A percentile compares a stretch with the other conserved stretches of the same genome.
Evolutionary conservation across 2,329 filamentous ascomycete genomes (phyloP).

Genomic region (Pleoardoris graminearum): DNA sequence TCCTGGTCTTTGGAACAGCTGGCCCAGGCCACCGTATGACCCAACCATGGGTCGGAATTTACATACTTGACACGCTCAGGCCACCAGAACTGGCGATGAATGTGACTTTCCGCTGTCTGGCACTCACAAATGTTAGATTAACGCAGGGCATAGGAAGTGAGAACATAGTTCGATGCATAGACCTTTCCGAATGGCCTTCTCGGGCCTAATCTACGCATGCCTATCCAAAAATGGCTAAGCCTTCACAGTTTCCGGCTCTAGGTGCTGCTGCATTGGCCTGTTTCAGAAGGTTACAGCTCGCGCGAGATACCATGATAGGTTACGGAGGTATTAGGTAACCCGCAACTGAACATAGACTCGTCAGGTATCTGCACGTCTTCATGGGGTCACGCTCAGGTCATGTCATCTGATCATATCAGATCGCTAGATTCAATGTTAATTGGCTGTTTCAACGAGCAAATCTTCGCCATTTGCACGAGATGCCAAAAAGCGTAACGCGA

Average conservation of each 20-base stretch:
- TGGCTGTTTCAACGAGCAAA: not conserved
- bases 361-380: not conserved
- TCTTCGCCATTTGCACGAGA: not conserved
- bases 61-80: not conserved
- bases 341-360: not conserved
- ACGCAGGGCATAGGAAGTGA: not conserved
- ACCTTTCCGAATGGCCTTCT: not conserved
- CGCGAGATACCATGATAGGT: not conserved
- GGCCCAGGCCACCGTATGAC: not conserved
- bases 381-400: not conserved
- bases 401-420: not conserved
- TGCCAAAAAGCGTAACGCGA: not conserved
- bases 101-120: not conserved
- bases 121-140: not conserved
- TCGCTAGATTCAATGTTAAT: not conserved
- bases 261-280: not conserved
- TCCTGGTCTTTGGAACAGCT: not conserved
- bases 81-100: not conserved
- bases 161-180: not conserved
- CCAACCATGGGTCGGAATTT: not conserved
- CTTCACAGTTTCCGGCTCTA: not conserved
- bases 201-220: not conserved
- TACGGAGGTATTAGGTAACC: not conserved
- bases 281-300: slow-evolving; percentile 3
- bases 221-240: not conserved